Evolutionary conservation across 331 rosid genomes (phyloP), one percentile per base, ranked within the genome.

Genomic region (Acacia pycnantha): DNA sequence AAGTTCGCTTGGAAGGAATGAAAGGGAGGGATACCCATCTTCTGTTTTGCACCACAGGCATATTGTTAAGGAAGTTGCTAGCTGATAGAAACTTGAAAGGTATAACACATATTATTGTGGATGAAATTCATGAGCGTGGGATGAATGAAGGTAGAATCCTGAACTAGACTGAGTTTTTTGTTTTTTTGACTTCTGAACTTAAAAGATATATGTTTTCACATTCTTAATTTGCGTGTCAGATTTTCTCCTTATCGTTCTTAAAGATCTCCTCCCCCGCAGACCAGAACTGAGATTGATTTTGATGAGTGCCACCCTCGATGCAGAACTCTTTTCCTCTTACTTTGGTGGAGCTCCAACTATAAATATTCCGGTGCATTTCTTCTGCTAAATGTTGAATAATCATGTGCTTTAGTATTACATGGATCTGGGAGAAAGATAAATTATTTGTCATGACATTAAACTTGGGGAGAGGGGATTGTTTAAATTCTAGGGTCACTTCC

Each of bases 121-220:
- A 96, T 82, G 99, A 96, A 87, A 96, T 96, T 82, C 99, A 96
- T 81, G 99, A 96, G 85, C 98, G 99, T 26, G 99, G 99, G 83
- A 94, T 96, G 95, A 94, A 92, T 86, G 98, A 96, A 91, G 99
- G 99, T 96, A 90, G 75, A 83, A 35, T 37, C 68, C 76, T 85
- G 79, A 58, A 79, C 76, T 84, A 50, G 71, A 53, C 59, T 27
- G 12, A 67, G 82, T 51, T 44, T 79, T 43, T 9, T 43, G 0
- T 41, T 41, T 56, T 84, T 88, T 43, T 35, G 69, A 85, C 43
- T 73, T 87, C 64, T 81, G 69, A 73, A 77, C 41, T 48, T 46
- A 27, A 4, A n/a, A 46, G 41, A n/a, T 33, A 35, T 3, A 4
- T 47, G 33, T 84, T 83, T 89, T 90, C 77, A 86, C 68, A 73